Base-by-base conservation (phyloP, 2,329 filamentous ascomycete species). In the Zasmidium cellare region DNA sequence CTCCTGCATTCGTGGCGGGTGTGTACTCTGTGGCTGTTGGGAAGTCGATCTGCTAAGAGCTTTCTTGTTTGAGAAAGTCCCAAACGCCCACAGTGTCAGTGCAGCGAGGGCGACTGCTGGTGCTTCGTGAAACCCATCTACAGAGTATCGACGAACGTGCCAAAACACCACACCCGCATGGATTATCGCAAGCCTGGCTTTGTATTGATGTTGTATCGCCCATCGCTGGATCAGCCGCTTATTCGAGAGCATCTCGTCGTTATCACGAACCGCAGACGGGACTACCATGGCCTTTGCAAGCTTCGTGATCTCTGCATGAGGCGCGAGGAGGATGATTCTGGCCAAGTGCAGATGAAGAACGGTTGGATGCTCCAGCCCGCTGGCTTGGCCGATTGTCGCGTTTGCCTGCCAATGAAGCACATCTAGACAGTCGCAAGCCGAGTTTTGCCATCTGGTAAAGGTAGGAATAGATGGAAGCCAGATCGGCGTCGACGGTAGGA, bases 91-190 rank as follows among this genome's bases (percentile, higher is more conserved):
- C 12, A 90, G 73, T 0, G 83, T 82, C 2, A 91, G 75, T 9
- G 82, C 79, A 2, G 85, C 86, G 63, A 90, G 85, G 63, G 88
- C 86, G 0, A 89, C 80, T 0, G 83, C 83, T 2, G 89, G 82
- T 0, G 87, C 84, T 64, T 85, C 83, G 69, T 90, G 89, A 60
- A 82, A 82, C 12, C 74, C 76, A 60, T 77, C 76, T 1, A 74
- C 73, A 2, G 77, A 78, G 63, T 79, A 83, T 16, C 79, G 73
- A 18, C 80, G 76, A 0, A 83, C 71, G 58, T 84, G 80, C 78
- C 80, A 83, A 59, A 82, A 79, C 0, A 79, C 68, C 2, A 76
- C 76, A 2, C 81, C 82, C 3, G 81, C 80, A 61, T 84, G 82
- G 6, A 84, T 76, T 35, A 82, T 75, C n/a, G 80, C 78, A 1